Conservation (phyloP, 345 rosid genomes). For the Pistacia integerrima region DNA sequence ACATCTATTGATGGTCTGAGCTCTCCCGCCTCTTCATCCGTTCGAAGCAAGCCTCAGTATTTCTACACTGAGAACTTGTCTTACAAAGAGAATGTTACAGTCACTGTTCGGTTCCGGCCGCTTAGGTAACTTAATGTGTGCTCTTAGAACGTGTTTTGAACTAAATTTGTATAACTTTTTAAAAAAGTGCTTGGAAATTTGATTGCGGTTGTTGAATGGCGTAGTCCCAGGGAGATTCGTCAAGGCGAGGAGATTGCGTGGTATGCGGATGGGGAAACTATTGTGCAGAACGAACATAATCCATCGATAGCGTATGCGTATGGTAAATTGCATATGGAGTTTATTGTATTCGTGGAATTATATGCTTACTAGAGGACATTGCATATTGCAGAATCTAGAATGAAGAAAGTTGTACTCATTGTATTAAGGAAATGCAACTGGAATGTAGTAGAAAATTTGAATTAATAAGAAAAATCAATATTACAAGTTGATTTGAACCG, state of each 20-base stretch:
- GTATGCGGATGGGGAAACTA: constrained; percentile 99
- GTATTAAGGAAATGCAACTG: neutral
- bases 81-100: constrained; percentile 87
- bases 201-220: constrained; percentile 25
- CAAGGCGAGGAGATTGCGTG: constrained; percentile 99
- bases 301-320: constrained; percentile 91
- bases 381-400: neutral
- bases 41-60: constrained; percentile 78
- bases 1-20: constrained; percentile 85
- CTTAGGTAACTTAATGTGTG: constrained; percentile 51
- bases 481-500: neutral
- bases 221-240: constrained; percentile 94
- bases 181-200: constrained; percentile 19
- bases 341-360: neutral
- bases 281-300: constrained; percentile 83
- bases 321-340: constrained; percentile 51
- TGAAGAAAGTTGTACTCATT: neutral
- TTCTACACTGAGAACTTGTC: constrained; percentile 57
- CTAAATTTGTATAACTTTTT: no score
- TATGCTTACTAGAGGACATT: neutral
- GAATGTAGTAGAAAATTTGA: neutral
- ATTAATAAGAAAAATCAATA: neutral
- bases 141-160: neutral
- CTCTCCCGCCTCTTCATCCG: constrained; percentile 96
- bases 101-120: constrained; percentile 97